These are phyloP conservation scores for Antitrichia curtipendula DNA, from an alignment of 225 moss, liverwort and hornwort genomes.

Conservation along the genomic window DNA sequence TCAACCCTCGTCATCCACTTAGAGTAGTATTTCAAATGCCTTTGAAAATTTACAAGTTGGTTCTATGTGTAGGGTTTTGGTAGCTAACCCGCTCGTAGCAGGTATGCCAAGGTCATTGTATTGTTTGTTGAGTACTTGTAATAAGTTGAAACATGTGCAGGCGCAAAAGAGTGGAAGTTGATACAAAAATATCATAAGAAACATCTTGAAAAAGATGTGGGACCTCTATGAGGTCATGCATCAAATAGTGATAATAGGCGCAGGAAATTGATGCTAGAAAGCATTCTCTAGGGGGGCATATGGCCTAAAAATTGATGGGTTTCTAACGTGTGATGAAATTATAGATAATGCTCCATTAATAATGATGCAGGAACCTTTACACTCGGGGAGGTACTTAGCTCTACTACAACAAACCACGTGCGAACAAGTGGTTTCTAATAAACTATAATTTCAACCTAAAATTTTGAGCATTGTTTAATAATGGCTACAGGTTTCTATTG, in stretches of 20 bases:
- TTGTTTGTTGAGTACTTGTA: background rate
- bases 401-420: too few relatives aligned
- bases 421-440: too few relatives aligned
- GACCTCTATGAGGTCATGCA: background rate
- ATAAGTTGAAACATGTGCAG: background rate
- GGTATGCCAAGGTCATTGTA: background rate
- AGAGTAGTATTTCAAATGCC: background rate
- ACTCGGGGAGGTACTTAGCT: too few relatives aligned
- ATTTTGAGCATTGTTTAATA: too few relatives aligned
- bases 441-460: too few relatives aligned
- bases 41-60: background rate
- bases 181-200: background rate
- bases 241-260: background rate
- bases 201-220: too few relatives aligned
- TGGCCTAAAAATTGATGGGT: too few relatives aligned
- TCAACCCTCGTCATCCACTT: background rate
- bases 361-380: background rate
- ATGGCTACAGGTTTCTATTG: too few relatives aligned
- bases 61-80: background rate
- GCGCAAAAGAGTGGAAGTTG: background rate
- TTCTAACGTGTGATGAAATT: background rate
- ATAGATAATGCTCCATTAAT: background rate
- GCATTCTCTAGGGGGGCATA: too few relatives aligned
- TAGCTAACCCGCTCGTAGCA: background rate
- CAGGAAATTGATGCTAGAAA: background rate